These are phyloP conservation scores for Guadua angustifolia DNA, from an alignment of 176 grass and related monocot species.

Conservation along the genomic window DNA sequence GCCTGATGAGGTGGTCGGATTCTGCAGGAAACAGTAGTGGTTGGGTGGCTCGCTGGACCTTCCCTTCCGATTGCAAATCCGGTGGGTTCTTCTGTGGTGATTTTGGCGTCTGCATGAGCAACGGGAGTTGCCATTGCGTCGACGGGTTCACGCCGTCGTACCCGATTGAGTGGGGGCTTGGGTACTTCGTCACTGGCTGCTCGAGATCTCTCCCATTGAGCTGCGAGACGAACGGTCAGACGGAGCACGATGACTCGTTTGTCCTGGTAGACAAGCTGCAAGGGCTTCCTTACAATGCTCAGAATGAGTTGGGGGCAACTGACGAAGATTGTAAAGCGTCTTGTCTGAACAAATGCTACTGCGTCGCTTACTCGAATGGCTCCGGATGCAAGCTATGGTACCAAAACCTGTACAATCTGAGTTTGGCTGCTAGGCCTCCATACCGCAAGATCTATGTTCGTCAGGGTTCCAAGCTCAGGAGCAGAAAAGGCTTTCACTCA, in stretches of 20 bases:
- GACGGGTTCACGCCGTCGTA: constrained; percentile 44
- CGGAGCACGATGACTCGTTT: background rate
- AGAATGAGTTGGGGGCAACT: too few relatives aligned
- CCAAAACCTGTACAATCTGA: constrained; percentile 38
- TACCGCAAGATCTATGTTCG: constrained; percentile 34
- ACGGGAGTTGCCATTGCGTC: constrained; percentile 32
- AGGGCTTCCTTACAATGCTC: too few relatives aligned
- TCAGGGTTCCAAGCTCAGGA: constrained; percentile 33
- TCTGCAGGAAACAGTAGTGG: too few relatives aligned
- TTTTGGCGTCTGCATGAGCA: constrained; percentile 42
- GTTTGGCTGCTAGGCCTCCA: constrained; percentile 5
- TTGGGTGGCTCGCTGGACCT: too few relatives aligned
- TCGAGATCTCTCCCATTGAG: constrained; percentile 37
- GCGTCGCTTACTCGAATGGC: constrained; percentile 43
- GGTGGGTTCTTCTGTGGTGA: constrained; percentile 48
- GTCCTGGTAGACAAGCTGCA: too few relatives aligned
- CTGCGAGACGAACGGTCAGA: constrained; percentile 27
- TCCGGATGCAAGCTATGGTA: constrained; percentile 50
- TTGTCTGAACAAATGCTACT: constrained; percentile 55
- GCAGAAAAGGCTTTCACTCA: background rate
- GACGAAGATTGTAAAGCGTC: too few relatives aligned
- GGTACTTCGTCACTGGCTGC: too few relatives aligned
- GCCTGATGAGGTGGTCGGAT: too few relatives aligned
- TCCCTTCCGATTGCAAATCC: too few relatives aligned
- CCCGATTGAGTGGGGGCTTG: background rate